Conservation (phyloP, 805 yeast species). For the Starmerella etchellsii region DNA sequence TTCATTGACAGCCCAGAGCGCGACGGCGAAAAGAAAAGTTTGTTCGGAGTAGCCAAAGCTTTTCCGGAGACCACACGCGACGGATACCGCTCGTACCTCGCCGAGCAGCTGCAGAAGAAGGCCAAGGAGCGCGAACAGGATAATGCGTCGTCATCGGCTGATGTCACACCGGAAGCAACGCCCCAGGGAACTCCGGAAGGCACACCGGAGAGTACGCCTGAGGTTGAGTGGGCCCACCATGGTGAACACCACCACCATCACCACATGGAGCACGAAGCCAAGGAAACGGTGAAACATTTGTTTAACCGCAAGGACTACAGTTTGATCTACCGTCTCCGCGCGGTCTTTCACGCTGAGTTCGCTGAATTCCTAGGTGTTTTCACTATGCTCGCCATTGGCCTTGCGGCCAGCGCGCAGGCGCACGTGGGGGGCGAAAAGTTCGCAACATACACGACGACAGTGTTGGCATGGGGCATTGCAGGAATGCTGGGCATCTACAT, state of each 20-base stretch:
- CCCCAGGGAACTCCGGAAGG: too few relatives aligned
- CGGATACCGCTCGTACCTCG: conserved; percentile 3
- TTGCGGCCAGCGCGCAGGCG: conserved; percentile 38
- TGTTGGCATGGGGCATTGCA: conserved; percentile 43
- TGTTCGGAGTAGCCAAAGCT: conserved; percentile 8
- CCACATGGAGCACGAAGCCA: too few relatives aligned
- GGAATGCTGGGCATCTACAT: conserved; percentile 39
- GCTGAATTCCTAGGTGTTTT: conserved; percentile 44
- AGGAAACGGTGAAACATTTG: background rate
- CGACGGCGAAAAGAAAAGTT: background rate
- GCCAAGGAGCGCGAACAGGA: background rate
- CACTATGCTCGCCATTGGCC: conserved; percentile 36
- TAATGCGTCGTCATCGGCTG: too few relatives aligned
- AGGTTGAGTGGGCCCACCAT: too few relatives aligned
- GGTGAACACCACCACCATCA: too few relatives aligned
- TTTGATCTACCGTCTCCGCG: background rate
- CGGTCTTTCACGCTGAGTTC: conserved; percentile 18
- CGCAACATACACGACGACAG: conserved; percentile 34
- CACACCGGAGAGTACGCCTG: background rate
- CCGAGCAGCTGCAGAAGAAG: background rate
- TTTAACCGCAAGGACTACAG: conserved; percentile 2
- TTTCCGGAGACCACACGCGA: conserved; percentile 7
- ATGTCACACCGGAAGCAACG: too few relatives aligned
- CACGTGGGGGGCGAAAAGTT: conserved; percentile 27
- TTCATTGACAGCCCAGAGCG: conserved; percentile 7